Evolutionary conservation across 225 moss, liverwort and hornwort genomes (phyloP).

Genomic region (Bryoerythrophyllum caledonicum): DNA sequence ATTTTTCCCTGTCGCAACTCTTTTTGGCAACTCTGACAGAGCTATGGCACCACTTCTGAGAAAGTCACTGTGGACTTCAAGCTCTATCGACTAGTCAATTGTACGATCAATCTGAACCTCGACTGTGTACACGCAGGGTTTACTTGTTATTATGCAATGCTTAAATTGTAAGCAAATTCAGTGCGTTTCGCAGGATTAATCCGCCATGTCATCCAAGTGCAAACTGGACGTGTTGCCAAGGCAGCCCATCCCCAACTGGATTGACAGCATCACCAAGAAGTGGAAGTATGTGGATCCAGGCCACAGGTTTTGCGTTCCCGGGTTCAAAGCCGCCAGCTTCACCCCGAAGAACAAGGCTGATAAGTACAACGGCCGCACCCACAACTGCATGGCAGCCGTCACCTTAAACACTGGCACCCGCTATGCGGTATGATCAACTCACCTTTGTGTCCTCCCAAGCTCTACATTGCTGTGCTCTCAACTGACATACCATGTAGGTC

Average conservation of each 20-base stretch:
- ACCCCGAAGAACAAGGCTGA: conserved; percentile 28
- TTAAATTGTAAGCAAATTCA: neutral
- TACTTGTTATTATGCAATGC: neutral
- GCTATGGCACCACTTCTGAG: neutral
- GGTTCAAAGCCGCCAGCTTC: conserved; percentile 40
- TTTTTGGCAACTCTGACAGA: conserved; percentile 3
- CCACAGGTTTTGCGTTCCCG: conserved; percentile 29
- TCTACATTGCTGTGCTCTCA: neutral
- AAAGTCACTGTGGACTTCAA: neutral
- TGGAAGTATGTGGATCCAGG: conserved; percentile 46
- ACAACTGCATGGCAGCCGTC: conserved; percentile 28
- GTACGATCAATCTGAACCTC: conserved; percentile 4
- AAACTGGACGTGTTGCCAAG: conserved; percentile 15
- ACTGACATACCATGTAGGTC: neutral
- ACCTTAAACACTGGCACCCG: conserved; percentile 11
- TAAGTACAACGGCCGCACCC: conserved; percentile 41
- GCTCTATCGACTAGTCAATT: neutral
- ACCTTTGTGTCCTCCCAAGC: neutral
- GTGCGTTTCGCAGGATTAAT: neutral
- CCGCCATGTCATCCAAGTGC: conserved; percentile 28
- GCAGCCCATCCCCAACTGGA: conserved; percentile 30
- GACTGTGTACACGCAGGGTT: neutral
- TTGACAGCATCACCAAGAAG: conserved; percentile 37
- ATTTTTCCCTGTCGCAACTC: neutral
- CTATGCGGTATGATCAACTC: conserved; percentile 15